Base-by-base conservation (phyloP, 164 flowering plant genomes). In the Platanus orientalis region DNA sequence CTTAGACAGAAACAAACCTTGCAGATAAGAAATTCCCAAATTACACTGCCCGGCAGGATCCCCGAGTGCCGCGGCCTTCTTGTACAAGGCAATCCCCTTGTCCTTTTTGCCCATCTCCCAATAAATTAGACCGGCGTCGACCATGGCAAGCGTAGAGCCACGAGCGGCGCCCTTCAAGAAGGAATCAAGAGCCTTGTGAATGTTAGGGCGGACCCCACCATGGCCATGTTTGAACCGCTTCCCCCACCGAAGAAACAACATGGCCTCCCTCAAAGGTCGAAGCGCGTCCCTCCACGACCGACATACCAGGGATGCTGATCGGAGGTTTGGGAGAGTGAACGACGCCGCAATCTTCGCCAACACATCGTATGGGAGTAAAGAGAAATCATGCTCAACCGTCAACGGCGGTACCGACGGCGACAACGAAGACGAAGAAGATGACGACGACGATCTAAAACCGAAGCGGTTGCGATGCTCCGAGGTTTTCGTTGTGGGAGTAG, bases 131-230 rank as follows among this genome's bases (percentile, higher is more conserved):
- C 97, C 99, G 1, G 96, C 97, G 62, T 94, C 99, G 27, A 94
- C 99, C 99, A 94, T 91, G 0, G 97, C 97, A 6, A 89, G 72
- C 10, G 96, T 75, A n/a, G 93, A 91, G 24, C 99, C 99, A 2
- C 84, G 83, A 29, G 78, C 76, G 2, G 93, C 97, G 7, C 86
- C 99, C 63, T 88, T 88, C 47, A 91, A 59, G 74, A 94, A 94
- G 0, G 81, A 84, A 19, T 91, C 92, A 6, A 91, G 73, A 13
- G 99, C 97, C 75, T 88, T 89, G 0, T 75, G 69, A 62, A 75
- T 34, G 56, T 91, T 79, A 0, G 73, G 57, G 16, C 73, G 74
- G 23, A 88, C 90, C 7, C 97, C 93, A n/a, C 86, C 86, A 1
- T 72, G 68, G 11, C 99, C 99, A 63, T 94, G 99, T 80, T 94